Evolutionary conservation across 106 monocot species (phyloP), one percentile per base, ranked within the genome.

Genomic region (Acorus calamus): DNA sequence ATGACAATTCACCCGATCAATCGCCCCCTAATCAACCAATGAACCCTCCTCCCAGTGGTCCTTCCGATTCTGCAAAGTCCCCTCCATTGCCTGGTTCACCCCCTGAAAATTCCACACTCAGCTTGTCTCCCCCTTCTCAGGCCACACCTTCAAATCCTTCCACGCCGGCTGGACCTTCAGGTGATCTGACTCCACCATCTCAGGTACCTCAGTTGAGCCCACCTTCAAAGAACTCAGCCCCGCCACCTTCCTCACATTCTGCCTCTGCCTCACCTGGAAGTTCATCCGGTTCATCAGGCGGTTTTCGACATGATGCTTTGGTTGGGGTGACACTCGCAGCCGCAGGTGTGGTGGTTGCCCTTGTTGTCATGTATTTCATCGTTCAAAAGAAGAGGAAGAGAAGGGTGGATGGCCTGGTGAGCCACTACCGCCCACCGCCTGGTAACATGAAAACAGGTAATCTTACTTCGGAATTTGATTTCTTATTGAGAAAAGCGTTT

Each of bases 261-360:
- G 47, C 49, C 0, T 48, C 70, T 4, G 49, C 73, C 46, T 28
- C 72, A 14, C 13, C 68, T 7, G 62, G 61, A 9, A 8, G 52
- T 11, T 6, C 14, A 48, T 70, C 74, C 0, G 52, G 9, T 61
- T 60, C 73, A 65, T 47, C 58, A 42, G 51, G 57, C 11, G 51
- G 13, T 61, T 44, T 49, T 13, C 11, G 14, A 2, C 5, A 45
- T 62, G 77, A 68, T 10, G 14, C 59, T 62, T 8, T 69, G 14
- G 53, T 75, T 52, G 72, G 74, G n/a, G 7, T 83, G 51, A 47
- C 67, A 9, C 4, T 87, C n/a, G 65, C 61, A 43, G 87, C 83
- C n/a, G 65, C 61, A 43, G 87, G 68, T 58, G 14, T 80, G 28
- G 11, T 66, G 8, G 11, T 83, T 64, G 14, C 60, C 44, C 50